These are phyloP conservation scores for Teratosphaeria zuluensis DNA, from an alignment of 2,329 filamentous ascomycete species.

Conservation along the genomic window DNA sequence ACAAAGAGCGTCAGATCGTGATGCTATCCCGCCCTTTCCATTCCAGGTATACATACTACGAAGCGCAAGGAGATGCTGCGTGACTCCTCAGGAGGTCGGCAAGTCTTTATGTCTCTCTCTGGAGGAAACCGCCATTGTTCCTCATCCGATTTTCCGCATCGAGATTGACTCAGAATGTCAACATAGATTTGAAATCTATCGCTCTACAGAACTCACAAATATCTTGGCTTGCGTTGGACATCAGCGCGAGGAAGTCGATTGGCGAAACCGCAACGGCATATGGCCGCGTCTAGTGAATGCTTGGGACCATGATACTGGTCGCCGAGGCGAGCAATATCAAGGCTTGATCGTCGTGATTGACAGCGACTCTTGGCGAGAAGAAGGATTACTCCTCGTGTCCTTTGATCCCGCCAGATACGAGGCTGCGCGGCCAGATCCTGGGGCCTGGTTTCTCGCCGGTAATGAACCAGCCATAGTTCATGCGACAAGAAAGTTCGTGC, in stretches of 20 bases:
- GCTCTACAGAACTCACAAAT: not conserved
- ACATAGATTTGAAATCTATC: not conserved
- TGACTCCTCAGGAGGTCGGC: not conserved
- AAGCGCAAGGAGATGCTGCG: not conserved
- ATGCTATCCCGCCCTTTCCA: not conserved
- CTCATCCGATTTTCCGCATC: not conserved
- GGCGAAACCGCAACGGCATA: not conserved
- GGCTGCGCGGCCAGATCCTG: not conserved
- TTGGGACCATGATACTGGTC: not conserved
- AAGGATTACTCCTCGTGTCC: not conserved
- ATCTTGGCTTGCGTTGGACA: not conserved
- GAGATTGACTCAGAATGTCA: not conserved
- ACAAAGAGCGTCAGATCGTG: not conserved
- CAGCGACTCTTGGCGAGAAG: not conserved
- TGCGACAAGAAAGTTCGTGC: not conserved
- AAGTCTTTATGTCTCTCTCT: not conserved
- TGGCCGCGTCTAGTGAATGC: not conserved
- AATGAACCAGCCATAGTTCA: not conserved
- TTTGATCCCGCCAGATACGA: not conserved
- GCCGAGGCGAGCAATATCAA: not conserved
- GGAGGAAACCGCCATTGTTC: not conserved
- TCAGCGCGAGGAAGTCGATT: not conserved
- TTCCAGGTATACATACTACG: not conserved
- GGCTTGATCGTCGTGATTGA: not conserved
- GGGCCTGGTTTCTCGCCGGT: not conserved